Evolutionary conservation across 306 rosid genomes (phyloP).

Genomic region (Ochetophila trinervis): DNA sequence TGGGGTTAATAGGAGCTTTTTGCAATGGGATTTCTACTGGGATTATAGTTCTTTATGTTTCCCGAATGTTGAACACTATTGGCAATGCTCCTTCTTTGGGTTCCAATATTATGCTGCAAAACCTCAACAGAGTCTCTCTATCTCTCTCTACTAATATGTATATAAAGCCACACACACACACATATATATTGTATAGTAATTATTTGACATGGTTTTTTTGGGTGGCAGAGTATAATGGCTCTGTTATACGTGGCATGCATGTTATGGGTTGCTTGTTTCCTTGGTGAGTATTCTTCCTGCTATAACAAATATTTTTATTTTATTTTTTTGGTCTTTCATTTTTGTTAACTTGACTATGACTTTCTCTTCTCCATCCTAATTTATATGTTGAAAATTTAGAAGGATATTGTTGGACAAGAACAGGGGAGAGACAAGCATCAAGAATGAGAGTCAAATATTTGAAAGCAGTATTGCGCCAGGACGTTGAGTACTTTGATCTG

Average conservation of each 20-base stretch:
- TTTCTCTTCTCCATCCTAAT: background rate
- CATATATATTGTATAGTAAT: background rate
- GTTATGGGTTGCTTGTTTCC: constrained; percentile 17
- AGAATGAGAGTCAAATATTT: constrained; percentile 53
- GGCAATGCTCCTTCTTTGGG: constrained; percentile 17
- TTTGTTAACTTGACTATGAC: too few species aligned
- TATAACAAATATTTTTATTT: background rate
- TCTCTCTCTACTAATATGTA: background rate
- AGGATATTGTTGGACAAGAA: constrained; percentile 66
- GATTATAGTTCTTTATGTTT: constrained; percentile 15
- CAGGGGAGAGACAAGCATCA: constrained; percentile 56
- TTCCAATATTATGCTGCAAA: constrained; percentile 4
- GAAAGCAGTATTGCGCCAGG: constrained; percentile 48
- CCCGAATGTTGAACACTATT: constrained; percentile 39
- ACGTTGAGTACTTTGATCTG: constrained; percentile 53
- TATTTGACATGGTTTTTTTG: background rate
- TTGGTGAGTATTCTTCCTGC: constrained; percentile 8
- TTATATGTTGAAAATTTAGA: constrained; percentile 20
- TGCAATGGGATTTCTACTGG: constrained; percentile 16
- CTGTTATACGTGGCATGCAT: background rate
- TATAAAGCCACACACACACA: too few species aligned
- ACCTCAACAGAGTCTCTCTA: constrained; percentile 30
- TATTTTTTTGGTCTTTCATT: background rate
- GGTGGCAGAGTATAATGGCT: constrained; percentile 1
- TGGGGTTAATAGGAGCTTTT: constrained; percentile 32